Percentiles rank a stretch among this genome's conserved stretches.
Conservation (phyloP, 257 asterid species). For the Solanum corneliomulleri region DNA sequence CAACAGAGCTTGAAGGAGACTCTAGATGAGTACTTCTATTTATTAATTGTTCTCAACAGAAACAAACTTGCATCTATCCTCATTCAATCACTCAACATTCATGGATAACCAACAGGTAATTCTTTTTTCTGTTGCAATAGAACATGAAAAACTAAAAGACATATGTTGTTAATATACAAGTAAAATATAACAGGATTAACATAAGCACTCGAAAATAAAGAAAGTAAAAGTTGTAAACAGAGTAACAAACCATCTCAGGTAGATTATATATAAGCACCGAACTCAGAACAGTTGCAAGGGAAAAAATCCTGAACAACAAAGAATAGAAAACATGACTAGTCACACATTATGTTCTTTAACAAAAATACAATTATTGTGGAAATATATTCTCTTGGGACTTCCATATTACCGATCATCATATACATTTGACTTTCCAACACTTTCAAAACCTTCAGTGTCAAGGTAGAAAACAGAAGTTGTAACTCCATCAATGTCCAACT, state of each 20-base stretch:
- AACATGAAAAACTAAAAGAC: not conserved
- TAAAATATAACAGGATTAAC: not conserved
- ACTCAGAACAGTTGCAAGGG: conserved; percentile 92
- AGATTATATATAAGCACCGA: conserved; percentile 92
- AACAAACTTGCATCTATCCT: not conserved
- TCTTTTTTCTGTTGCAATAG: not conserved
- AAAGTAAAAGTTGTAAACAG: conserved; percentile 10
- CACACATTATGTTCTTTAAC: not conserved
- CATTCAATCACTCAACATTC: not conserved
- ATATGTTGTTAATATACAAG: not conserved
- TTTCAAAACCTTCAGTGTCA: conserved; percentile 98
- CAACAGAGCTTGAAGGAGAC: not conserved
- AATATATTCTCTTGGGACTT: not conserved
- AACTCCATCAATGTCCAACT: conserved; percentile 67
- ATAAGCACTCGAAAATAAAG: not conserved
- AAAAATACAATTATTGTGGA: not conserved
- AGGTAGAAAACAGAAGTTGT: conserved; percentile 88
- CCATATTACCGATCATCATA: conserved; percentile 80
- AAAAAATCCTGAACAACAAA: conserved; percentile 60
- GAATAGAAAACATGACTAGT: not conserved
- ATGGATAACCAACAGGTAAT: not conserved
- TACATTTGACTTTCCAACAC: conserved; percentile 94
- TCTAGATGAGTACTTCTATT: not conserved
- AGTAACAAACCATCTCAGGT: conserved; percentile 85
- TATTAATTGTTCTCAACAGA: not conserved